phyloP scores from a whole-genome alignment of 1,284 basidiomycete genomes.

The Moesziomyces sp. region DNA sequence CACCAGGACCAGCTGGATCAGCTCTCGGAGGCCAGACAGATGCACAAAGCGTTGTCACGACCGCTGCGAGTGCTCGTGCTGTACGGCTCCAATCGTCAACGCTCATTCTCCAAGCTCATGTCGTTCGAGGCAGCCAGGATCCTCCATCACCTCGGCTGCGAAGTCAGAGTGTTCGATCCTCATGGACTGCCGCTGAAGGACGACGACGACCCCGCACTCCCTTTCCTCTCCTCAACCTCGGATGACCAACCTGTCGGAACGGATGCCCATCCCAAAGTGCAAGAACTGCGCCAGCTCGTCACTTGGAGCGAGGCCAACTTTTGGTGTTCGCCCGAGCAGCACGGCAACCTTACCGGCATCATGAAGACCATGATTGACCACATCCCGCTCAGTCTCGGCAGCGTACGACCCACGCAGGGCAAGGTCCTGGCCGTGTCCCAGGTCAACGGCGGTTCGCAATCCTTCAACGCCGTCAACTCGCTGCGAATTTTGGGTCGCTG shows the following conservation, averaged over 20 bases:
- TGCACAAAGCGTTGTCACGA: constrained; percentile 1
- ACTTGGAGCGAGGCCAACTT: constrained; percentile 62
- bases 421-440: constrained; percentile 34
- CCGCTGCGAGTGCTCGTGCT: constrained; percentile 11
- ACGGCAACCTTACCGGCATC: constrained; percentile 68
- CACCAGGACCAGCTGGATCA: not conserved
- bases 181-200: constrained; percentile 68
- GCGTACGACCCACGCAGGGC: constrained; percentile 68
- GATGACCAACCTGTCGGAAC: too few relatives aligned
- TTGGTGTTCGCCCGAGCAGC: constrained; percentile 69
- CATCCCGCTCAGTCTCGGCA: constrained; percentile 67
- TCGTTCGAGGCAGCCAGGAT: constrained; percentile 68
- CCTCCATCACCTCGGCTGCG: constrained; percentile 63
- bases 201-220: constrained; percentile 21
- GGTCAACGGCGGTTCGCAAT: constrained; percentile 69
- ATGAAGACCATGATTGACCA: constrained; percentile 65
- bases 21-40: not conserved
- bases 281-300: constrained; percentile 13
- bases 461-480: constrained; percentile 69
- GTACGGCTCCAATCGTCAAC: constrained; percentile 8
- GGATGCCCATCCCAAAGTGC: constrained; percentile 15
- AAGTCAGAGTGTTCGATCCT: constrained; percentile 68
- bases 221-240: too few relatives aligned
- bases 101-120: constrained; percentile 68
- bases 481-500: constrained; percentile 68